Conservation (phyloP, 2,329 filamentous ascomycete genomes). For the Sphaerulina vaccinii region DNA sequence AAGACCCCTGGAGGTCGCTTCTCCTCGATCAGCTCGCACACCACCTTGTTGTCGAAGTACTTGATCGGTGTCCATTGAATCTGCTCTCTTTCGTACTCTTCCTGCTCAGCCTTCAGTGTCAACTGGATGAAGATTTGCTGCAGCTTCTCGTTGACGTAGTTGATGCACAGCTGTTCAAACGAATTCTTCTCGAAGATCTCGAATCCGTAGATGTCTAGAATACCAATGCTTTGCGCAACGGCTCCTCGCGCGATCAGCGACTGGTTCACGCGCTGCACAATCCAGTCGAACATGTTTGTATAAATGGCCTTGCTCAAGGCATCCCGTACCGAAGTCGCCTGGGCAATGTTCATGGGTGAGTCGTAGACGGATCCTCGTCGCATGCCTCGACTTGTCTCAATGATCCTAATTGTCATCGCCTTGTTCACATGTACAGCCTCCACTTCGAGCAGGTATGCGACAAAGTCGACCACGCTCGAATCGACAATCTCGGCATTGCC, state of each 20-base stretch:
- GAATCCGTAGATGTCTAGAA: slow-evolving; percentile 98
- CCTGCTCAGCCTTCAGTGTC: slow-evolving; percentile 93
- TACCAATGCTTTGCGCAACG: slow-evolving; percentile 83
- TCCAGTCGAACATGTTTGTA: slow-evolving; percentile 98
- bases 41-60: slow-evolving; percentile 99
- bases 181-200: slow-evolving; percentile 99
- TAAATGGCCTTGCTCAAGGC: slow-evolving; percentile 95
- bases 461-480: slow-evolving; percentile 87
- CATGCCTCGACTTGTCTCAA: slow-evolving; percentile 68
- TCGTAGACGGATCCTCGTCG: slow-evolving; percentile 67
- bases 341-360: slow-evolving; percentile 79
- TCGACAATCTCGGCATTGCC: slow-evolving; percentile 86
- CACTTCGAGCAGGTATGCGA: slow-evolving; percentile 90
- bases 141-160: slow-evolving; percentile 98
- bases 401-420: slow-evolving; percentile 83
- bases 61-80: slow-evolving; percentile 99
- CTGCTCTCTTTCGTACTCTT: slow-evolving; percentile 92
- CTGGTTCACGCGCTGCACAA: slow-evolving; percentile 88
- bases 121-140: slow-evolving; percentile 99
- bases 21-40: slow-evolving; percentile 95
- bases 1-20: slow-evolving; percentile 87
- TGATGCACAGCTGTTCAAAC: slow-evolving; percentile 98
- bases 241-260: slow-evolving; percentile 77
- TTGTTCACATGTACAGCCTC: slow-evolving; percentile 76
- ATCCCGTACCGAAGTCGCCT: slow-evolving; percentile 83